A percentile compares a stretch with the other conserved stretches of the same genome.
These are phyloP conservation scores for Cladosporium sp. DNA, from an alignment of 2,329 filamentous ascomycete genomes.

Conservation along the genomic window DNA sequence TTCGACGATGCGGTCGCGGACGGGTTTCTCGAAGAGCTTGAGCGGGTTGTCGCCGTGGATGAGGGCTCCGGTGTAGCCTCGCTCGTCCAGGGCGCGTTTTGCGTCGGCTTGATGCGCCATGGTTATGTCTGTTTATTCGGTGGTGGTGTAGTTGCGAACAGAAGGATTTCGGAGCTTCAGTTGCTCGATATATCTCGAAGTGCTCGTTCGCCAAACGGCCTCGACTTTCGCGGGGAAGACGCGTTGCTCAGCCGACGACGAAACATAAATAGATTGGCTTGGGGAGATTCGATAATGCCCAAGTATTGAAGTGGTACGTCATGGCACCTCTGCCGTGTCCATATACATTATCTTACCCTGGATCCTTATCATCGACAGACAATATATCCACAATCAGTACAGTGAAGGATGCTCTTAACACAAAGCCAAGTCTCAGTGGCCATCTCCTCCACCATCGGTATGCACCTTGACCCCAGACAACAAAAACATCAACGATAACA, in stretches of 20 bases:
- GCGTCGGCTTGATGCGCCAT: slow-evolving; percentile 75
- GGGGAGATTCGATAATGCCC: neutral
- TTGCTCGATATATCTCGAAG: neutral
- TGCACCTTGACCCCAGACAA: slow-evolving; percentile 27
- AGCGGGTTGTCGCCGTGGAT: slow-evolving; percentile 91
- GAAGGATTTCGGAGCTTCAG: neutral
- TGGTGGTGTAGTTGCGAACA: neutral
- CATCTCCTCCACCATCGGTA: slow-evolving; percentile 65
- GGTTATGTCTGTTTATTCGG: slow-evolving; percentile 9
- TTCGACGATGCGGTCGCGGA: slow-evolving; percentile 92
- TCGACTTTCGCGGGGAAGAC: slow-evolving; percentile 10
- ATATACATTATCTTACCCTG: slow-evolving; percentile 12
- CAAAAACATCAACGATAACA: neutral
- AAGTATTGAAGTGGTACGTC: slow-evolving; percentile 6
- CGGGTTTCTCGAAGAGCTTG: slow-evolving; percentile 93
- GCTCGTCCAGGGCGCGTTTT: slow-evolving; percentile 77
- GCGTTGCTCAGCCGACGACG: slow-evolving; percentile 17
- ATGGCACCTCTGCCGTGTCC: neutral
- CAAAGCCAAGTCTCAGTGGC: slow-evolving; percentile 70
- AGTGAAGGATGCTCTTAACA: slow-evolving; percentile 58
- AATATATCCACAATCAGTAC: slow-evolving; percentile 11
- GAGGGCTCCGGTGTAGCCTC: slow-evolving; percentile 73
- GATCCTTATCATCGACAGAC: neutral
- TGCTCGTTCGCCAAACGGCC: neutral
- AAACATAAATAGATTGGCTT: slow-evolving; percentile 7